Base-by-base conservation (phyloP, 2,329 filamentous ascomycete genomes). In the Davidsoniella virescens region DNA sequence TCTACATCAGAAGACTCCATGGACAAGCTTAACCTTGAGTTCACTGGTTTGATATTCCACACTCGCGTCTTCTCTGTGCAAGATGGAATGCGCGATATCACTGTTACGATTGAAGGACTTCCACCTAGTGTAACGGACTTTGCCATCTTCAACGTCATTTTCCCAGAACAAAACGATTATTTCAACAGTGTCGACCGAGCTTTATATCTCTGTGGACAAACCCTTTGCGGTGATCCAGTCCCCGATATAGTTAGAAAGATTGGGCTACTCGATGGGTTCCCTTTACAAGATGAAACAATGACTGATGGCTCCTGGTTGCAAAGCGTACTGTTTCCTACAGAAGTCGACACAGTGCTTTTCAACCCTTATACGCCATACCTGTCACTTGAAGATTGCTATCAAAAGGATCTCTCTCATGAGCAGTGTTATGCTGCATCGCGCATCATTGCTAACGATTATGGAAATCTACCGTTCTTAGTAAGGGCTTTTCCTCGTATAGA, bases 241-340 rank as follows among this genome's bases (percentile, higher is more conserved):
- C 29, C 29, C 8, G 29, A 33, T 6, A 9, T 33, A 9, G 29
- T 33, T 33, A 33, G 12, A 12, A 33, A 33, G 9, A 33, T 33
- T 12, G 29, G 29, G 2, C 3, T 33, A 9, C 29, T 33, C 12
- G 29, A 33, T 12, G 29, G 29, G 29, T 9, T 33, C 12, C 29
- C 9, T 33, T 33, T 33, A 12, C 29, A 33, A 9, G 29, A 33
- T 14, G 33, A n/a, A 12, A 39, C 10, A 4, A 41, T 17, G 39
- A 16, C 39, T 9, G n/a, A 41, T 41, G 18, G n/a, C 8, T 47
- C 44, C 26, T 47, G 44, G 44, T 38, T 39, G 33, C 36, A 47
- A 12, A 47, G 14, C 16, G 38, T 47, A 29, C 16, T 47, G 8
- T 47, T 36, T 10, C 44, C 44, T 16, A 20, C n/a, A 41, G 39